Percentiles rank a stretch among this genome's conserved stretches.
phyloP scores from a whole-genome alignment of 78 protist species.

The Anaeramoeba flamelloides region DNA sequence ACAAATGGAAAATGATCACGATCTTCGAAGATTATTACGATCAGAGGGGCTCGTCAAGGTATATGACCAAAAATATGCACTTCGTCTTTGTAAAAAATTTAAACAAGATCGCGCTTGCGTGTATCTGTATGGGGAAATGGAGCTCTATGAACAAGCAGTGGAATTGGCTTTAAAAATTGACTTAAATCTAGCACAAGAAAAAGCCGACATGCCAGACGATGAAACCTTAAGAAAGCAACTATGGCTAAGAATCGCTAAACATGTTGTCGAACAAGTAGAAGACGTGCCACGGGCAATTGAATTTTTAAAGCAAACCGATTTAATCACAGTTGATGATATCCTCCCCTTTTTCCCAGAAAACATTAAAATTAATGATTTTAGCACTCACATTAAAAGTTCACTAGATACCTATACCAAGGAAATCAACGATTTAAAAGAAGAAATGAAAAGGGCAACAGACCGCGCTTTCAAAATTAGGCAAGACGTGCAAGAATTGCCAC shows the following conservation, averaged over 20 bases:
- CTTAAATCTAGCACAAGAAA: neutral
- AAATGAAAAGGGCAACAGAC: conserved; percentile 64
- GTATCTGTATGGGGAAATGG: neutral
- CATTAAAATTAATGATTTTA: conserved; percentile 63
- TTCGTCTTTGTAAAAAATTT: neutral
- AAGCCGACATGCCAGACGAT: neutral
- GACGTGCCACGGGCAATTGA: conserved; percentile 22
- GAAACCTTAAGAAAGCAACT: neutral
- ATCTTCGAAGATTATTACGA: neutral
- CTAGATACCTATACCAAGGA: conserved; percentile 58
- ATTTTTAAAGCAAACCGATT: conserved; percentile 34
- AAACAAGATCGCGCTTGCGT: neutral
- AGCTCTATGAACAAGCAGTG: neutral
- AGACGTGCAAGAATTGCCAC: conserved; percentile 55
- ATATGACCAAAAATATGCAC: neutral
- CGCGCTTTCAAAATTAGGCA: conserved; percentile 53
- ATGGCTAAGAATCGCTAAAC: neutral
- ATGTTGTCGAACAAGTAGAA: neutral
- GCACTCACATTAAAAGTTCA: conserved; percentile 57
- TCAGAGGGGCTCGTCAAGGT: neutral
- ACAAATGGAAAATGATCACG: neutral
- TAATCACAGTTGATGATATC: conserved; percentile 73
- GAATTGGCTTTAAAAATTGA: neutral
- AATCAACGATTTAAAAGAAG: conserved; percentile 47
- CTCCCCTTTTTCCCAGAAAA: conserved; percentile 84